These are phyloP conservation scores for Oleoguttula mirabilis DNA, from an alignment of 495 filamentous ascomycete species.

Conservation along the genomic window DNA sequence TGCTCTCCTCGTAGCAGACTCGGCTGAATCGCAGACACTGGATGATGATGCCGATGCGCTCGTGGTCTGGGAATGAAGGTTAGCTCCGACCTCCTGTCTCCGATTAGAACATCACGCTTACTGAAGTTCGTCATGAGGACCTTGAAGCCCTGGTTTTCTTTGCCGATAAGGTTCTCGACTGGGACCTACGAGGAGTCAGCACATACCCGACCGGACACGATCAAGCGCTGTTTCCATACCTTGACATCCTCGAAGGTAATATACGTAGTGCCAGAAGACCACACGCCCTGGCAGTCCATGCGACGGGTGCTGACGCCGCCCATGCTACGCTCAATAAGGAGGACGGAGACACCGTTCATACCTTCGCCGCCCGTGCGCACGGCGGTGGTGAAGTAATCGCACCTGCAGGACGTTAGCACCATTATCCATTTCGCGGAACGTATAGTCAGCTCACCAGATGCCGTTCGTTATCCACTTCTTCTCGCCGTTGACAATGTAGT, in stretches of 20 bases:
- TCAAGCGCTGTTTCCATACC: too few relatives aligned
- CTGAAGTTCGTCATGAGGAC: constrained; percentile 98
- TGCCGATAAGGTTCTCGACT: constrained; percentile 93
- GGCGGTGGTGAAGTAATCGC: constrained; percentile 93
- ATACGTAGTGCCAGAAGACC: constrained; percentile 89
- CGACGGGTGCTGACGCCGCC: constrained; percentile 80
- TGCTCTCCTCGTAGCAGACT: constrained; percentile 90
- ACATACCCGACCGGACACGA: too few relatives aligned
- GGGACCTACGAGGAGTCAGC: too few relatives aligned
- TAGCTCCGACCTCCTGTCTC: too few relatives aligned
- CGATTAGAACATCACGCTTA: too few relatives aligned
- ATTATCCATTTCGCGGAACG: neutral
- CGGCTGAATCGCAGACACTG: constrained; percentile 90
- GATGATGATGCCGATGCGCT: constrained; percentile 96
- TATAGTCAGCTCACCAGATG: constrained; percentile 37
- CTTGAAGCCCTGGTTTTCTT: constrained; percentile 98
- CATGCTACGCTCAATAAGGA: constrained; percentile 71
- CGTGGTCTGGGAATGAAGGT: too few relatives aligned
- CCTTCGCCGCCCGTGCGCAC: constrained; percentile 77
- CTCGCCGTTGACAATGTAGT: constrained; percentile 98
- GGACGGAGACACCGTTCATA: constrained; percentile 81
- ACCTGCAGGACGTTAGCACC: constrained; percentile 38
- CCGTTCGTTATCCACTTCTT: constrained; percentile 99
- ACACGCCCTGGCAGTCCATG: constrained; percentile 98
- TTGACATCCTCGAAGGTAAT: constrained; percentile 98